Base-by-base conservation (phyloP, 1,284 basidiomycete genomes). In the Testicularia cyperi region DNA sequence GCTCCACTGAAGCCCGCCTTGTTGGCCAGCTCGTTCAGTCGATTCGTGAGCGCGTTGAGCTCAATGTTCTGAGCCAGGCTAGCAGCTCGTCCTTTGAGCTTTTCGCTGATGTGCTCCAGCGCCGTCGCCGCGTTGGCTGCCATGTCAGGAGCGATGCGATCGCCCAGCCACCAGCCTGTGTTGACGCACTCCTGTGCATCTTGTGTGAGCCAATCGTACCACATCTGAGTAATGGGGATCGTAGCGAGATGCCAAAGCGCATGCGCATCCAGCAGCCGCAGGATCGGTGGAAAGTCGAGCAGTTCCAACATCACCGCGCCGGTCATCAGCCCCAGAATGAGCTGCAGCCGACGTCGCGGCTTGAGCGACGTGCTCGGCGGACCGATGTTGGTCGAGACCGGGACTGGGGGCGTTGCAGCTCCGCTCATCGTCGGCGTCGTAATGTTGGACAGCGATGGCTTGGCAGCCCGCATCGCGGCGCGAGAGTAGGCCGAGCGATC, bases 181-280 rank as follows among this genome's bases (percentile, higher is more conserved):
- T 28, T 35, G 10, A 72, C 65, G 42, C 72, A 73, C 29, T 70
- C 65, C 22, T 64, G 55, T 3, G 74, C 72, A 45, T 76, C 74
- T 21, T 42, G 35, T 9, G 62, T 51, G 14, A 76, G 58, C 71
- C 70, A 76, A 12, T 61, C 53, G 51, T 73, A 98, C 94, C 94
- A 98, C 46, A 83, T 81, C 38, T 82, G 73, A 2, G 85, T 83
- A 35, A 98, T 83, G 0, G 88, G 88, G 1, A 84, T 86, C 0
- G 94, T 99, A 2, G 85, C 83, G 3, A 88, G 79, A 78, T 99
- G 95, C 95, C 95, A 98, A 10, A 97, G 78, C 4, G 91, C 82
- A 77, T 98, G 95, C 0, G 94, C 91, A 72, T 99, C 95, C n/a
- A 97, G 79, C 4, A 85, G 75, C 30, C 91, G 79, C 20, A 76